These are phyloP conservation scores for Cladophialophora yegresii DNA, from an alignment of 2,329 filamentous ascomycete genomes.

Conservation along the genomic window DNA sequence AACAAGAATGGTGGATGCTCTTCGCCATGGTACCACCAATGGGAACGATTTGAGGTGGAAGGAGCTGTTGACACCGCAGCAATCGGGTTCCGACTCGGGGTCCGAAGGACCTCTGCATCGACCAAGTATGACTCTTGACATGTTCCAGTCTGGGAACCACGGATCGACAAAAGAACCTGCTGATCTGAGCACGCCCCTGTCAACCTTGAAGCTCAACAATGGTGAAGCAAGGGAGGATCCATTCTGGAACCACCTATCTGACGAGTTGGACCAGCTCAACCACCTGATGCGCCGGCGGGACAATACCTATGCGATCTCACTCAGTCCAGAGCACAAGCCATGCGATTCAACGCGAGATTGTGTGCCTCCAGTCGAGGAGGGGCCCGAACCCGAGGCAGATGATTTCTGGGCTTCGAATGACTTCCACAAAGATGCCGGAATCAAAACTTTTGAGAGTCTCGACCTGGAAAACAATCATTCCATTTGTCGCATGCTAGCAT, in stretches of 20 bases:
- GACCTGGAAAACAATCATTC: conserved; percentile 20
- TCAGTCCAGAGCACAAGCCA: conserved; percentile 21
- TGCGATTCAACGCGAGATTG: conserved; percentile 15
- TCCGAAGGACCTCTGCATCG: conserved; percentile 43
- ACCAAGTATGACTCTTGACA: conserved; percentile 44
- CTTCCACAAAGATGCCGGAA: conserved; percentile 27
- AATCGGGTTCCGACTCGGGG: conserved; percentile 21
- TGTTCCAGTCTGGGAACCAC: conserved; percentile 17
- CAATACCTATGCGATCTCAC: conserved; percentile 17
- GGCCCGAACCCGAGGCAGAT: conserved; percentile 15
- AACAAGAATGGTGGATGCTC: conserved; percentile 48
- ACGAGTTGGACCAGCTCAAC: conserved; percentile 33
- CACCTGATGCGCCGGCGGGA: conserved; percentile 37
- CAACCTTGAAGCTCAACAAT: conserved; percentile 20
- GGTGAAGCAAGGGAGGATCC: conserved; percentile 17
- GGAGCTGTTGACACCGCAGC: conserved; percentile 24
- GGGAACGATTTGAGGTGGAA: conserved; percentile 8
- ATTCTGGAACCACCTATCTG: conserved; percentile 30
- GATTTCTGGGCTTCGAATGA: conserved; percentile 20
- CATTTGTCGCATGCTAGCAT: conserved; percentile 38
- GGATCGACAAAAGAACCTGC: conserved; percentile 11
- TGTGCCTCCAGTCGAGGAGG: neutral
- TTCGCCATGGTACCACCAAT: conserved; percentile 40
- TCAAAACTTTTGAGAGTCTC: neutral
- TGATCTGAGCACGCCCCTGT: conserved; percentile 27